Evolutionary conservation across 23 red algal genomes (phyloP).

Genomic region (Gracilaria vermiculophylla): DNA sequence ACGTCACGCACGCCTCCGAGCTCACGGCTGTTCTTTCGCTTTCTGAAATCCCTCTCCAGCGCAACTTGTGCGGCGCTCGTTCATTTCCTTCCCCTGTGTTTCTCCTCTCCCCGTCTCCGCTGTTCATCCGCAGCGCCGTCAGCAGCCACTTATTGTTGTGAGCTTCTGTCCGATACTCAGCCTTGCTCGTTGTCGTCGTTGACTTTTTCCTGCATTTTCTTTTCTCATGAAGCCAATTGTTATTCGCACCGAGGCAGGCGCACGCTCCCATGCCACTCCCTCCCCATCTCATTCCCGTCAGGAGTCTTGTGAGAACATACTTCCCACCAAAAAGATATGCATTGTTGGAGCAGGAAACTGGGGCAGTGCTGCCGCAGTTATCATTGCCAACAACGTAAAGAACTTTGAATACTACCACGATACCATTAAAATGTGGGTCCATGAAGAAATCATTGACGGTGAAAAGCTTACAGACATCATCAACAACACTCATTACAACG

Average conservation of each 20-base stretch:
- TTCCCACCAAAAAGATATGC: slow-evolving; percentile 51
- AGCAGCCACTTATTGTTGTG: neutral
- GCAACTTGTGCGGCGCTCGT: too few relatives aligned
- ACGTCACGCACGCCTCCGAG: neutral
- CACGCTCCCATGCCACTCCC: neutral
- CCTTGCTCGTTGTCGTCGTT: neutral
- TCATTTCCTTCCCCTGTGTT: neutral
- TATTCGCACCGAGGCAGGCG: slow-evolving; percentile 8
- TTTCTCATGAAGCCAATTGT: neutral
- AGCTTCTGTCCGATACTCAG: neutral
- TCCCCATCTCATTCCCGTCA: slow-evolving; percentile 18
- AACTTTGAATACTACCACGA: slow-evolving; percentile 58
- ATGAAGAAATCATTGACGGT: slow-evolving; percentile 79
- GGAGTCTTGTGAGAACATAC: neutral
- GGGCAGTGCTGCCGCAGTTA: slow-evolving; percentile 74
- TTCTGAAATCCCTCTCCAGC: too few relatives aligned
- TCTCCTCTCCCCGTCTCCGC: neutral
- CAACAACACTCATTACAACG: slow-evolving; percentile 82
- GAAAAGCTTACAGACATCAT: slow-evolving; percentile 87
- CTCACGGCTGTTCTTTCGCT: neutral
- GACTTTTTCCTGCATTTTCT: neutral
- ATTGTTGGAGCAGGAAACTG: slow-evolving; percentile 91
- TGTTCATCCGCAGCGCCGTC: neutral
- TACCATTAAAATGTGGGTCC: slow-evolving; percentile 83
- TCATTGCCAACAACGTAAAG: slow-evolving; percentile 73